Evolutionary conservation across 768 basidiomycete species (phyloP), one percentile per base, ranked within the genome.

Genomic region (Leccinum ochraceum): DNA sequence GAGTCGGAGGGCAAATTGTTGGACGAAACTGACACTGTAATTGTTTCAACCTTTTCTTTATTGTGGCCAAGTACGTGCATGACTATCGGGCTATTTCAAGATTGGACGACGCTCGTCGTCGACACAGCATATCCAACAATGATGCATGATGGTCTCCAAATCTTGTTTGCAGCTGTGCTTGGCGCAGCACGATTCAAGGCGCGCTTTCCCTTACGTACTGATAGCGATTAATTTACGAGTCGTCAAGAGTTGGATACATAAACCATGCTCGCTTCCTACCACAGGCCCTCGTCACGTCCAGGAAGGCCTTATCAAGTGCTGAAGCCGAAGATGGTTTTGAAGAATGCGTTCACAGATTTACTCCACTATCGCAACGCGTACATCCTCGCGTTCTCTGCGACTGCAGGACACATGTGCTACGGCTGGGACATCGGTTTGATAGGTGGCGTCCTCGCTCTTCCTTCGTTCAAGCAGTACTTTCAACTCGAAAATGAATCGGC

Each of bases 401-500:
- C 76, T 14, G 68, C 67, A 22, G 76, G 75, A 34, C 75, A 73
- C 32, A 57, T 74, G 49, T 76, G 75, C 57, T 76, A 72, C 24
- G 75, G 75, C 24, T 75, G 76, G 76, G 76, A 77, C 26, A 73
- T 73, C 22, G 77, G 76, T 13, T 62, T 77, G 30, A 77, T 78
- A 16, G 76, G 76, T 2, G 76, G 76, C 13, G 68, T 77, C 4
- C 59, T 78, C 54, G 58, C 74, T 5, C 63, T 78, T n/a, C 71
- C 73, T 36, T 76, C 76, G 20, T 77, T 78, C 61, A 63, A 70
- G 65, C 59, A 69, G 50, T 76, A 75, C 50, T 77, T 77, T 39
- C 75, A 69, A 20, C 62, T 77, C 20, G 61, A 74, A 17, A 60
- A 68, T 22, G 61, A 68, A 39, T 67, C 73, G 20, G 51, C 62